Percentiles rank a stretch among this genome's conserved stretches.
Conservation (phyloP, 371 early-diverging fungal genomes). For the Mortierella sp. region DNA sequence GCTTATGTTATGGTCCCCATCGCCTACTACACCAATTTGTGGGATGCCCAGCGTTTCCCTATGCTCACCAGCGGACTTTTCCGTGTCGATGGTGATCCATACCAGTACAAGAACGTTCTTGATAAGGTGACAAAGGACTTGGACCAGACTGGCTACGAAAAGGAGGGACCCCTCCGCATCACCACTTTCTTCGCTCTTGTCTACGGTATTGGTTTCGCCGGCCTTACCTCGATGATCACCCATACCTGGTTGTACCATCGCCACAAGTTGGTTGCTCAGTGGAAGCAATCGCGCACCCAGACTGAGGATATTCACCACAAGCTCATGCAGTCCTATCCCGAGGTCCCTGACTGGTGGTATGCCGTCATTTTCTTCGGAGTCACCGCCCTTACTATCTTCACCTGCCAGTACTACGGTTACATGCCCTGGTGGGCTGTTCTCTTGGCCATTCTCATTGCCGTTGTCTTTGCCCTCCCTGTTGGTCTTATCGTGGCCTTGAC, state of each 20-base stretch:
- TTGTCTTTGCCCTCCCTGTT: slow-evolving; percentile 57
- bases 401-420: slow-evolving; percentile 68
- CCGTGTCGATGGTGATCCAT: slow-evolving; percentile 61
- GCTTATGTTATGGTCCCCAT: slow-evolving; percentile 78
- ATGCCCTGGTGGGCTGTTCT: slow-evolving; percentile 80
- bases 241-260: slow-evolving; percentile 4
- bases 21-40: slow-evolving; percentile 58
- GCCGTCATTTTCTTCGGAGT: slow-evolving; percentile 67
- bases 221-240: not conserved
- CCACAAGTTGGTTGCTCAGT: not conserved
- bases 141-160: slow-evolving; percentile 40
- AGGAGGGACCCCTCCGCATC: slow-evolving; percentile 67
- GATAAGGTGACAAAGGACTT: slow-evolving; percentile 52
- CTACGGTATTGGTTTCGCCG: not conserved
- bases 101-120: slow-evolving; percentile 59
- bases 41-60: slow-evolving; percentile 66
- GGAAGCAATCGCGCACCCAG: not conserved
- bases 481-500: slow-evolving; percentile 70
- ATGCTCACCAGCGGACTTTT: slow-evolving; percentile 66
- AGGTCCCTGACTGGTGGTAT: not conserved
- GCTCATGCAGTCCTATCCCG: not conserved
- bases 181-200: slow-evolving; percentile 76
- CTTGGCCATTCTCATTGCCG: slow-evolving; percentile 70
- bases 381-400: slow-evolving; percentile 67
- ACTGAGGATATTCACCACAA: not conserved